Evolutionary conservation across 2,329 filamentous ascomycete genomes (phyloP).

Genomic region (Monosporascus sp.): DNA sequence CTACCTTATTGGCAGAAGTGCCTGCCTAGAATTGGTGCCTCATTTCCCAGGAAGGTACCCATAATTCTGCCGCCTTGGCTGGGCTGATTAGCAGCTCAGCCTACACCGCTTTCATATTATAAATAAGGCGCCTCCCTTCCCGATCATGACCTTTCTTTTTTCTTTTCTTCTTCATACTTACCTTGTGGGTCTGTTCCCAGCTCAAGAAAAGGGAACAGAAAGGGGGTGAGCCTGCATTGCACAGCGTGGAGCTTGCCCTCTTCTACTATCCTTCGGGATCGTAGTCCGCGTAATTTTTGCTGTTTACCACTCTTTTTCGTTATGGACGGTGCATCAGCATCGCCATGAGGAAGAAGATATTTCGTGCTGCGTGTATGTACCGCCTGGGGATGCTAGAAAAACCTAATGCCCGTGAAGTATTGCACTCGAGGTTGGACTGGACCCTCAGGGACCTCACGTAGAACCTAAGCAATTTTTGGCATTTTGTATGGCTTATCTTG

Average conservation of each 20-base stretch:
- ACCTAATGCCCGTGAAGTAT: too few relatives aligned
- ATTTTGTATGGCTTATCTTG: too few relatives aligned
- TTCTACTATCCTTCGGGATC: slow-evolving; percentile 29
- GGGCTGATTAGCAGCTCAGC: not conserved
- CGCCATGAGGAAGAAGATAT: slow-evolving; percentile 30
- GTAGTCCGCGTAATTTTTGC: slow-evolving; percentile 30
- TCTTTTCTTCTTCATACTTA: slow-evolving; percentile 30
- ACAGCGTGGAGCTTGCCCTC: slow-evolving; percentile 46
- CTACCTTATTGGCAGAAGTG: too few relatives aligned
- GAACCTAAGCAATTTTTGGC: too few relatives aligned
- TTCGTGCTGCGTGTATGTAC: too few relatives aligned
- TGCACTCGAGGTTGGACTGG: too few relatives aligned
- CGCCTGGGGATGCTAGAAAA: too few relatives aligned
- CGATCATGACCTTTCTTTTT: slow-evolving; percentile 6
- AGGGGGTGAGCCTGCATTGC: slow-evolving; percentile 48
- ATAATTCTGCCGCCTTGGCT: not conserved
- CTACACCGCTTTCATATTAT: slow-evolving; percentile 6
- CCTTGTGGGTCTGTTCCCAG: slow-evolving; percentile 23
- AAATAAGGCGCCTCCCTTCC: slow-evolving; percentile 8
- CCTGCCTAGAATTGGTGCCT: too few relatives aligned
- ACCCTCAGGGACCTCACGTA: too few relatives aligned
- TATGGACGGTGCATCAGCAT: slow-evolving; percentile 24
- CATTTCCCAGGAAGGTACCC: too few relatives aligned
- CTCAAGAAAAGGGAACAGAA: slow-evolving; percentile 22
- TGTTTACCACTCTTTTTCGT: slow-evolving; percentile 31